phyloP scores from a whole-genome alignment of 768 basidiomycete species.

The Lepiota venenata region DNA sequence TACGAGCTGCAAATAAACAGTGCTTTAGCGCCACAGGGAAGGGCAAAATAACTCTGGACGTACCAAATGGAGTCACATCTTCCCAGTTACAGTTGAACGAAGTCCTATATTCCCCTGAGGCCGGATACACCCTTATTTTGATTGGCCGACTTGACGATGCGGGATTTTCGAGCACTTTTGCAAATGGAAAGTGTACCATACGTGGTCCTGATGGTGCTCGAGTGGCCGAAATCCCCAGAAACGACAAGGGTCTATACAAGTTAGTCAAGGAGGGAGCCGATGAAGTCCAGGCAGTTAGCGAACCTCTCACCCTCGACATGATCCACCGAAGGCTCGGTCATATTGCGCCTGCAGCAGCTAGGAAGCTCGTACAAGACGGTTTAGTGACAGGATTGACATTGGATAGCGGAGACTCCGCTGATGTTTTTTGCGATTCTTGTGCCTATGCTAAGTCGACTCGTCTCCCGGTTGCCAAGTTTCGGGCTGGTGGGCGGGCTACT shows the following conservation, averaged over 20 bases:
- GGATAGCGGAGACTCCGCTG: conserved; percentile 16
- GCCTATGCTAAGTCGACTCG: conserved; percentile 28
- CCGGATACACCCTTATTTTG: conserved; percentile 30
- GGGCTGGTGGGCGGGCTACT: conserved; percentile 20
- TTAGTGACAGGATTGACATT: conserved; percentile 25
- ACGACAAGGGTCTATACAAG: neutral
- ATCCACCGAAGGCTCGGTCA: neutral
- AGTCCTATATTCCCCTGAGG: no score
- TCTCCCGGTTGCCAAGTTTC: conserved; percentile 26
- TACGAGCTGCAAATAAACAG: conserved; percentile 29
- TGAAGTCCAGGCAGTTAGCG: conserved; percentile 6
- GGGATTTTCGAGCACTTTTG: neutral
- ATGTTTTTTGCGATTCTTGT: conserved; percentile 7
- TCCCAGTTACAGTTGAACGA: conserved; percentile 21
- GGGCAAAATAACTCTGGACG: conserved; percentile 27
- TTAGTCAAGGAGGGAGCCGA: neutral
- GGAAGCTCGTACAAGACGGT: conserved; percentile 20
- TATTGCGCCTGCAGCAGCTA: conserved; percentile 1
- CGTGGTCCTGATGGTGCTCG: conserved; percentile 12
- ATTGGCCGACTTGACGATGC: neutral
- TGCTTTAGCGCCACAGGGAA: conserved; percentile 26
- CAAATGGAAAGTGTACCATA: conserved; percentile 18
- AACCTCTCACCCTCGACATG: neutral
- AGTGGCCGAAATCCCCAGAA: conserved; percentile 18
- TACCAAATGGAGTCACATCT: conserved; percentile 24